phyloP scores from a whole-genome alignment of 352 stramenopile species.

The Globisporangium perplexum region DNA sequence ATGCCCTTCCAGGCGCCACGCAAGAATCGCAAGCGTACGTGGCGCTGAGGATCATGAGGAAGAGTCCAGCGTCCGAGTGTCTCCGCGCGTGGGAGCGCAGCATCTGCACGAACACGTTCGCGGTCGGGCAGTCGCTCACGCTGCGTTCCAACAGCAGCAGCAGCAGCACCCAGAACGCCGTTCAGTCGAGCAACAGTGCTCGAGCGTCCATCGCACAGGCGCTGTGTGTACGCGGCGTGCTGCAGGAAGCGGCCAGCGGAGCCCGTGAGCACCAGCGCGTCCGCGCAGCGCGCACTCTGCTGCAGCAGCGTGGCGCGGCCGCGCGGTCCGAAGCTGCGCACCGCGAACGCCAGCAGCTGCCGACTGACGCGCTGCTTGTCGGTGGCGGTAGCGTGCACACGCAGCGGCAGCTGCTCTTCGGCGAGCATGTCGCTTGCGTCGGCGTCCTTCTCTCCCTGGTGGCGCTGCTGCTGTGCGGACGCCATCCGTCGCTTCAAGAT shows the following conservation, averaged over 20 bases:
- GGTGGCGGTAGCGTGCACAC: slow-evolving; percentile 1
- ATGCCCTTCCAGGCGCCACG: too few species aligned
- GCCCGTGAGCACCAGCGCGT: slow-evolving; percentile 42
- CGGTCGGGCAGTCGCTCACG: slow-evolving; percentile 37
- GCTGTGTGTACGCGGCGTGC: slow-evolving; percentile 33
- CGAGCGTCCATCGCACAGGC: too few species aligned
- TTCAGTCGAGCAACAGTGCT: too few species aligned
- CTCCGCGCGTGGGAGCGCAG: slow-evolving; percentile 41
- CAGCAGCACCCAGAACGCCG: too few species aligned
- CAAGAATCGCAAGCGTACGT: too few species aligned
- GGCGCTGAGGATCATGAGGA: slow-evolving; percentile 28
- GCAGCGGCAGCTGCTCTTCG: slow-evolving; percentile 1
- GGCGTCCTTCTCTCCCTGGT: background rate
- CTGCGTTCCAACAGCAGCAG: slow-evolving; percentile 8
- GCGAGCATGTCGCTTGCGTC: too few species aligned
- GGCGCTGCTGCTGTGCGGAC: too few species aligned
- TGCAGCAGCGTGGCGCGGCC: slow-evolving; percentile 38
- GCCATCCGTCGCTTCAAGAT: background rate
- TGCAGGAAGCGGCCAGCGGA: slow-evolving; percentile 31
- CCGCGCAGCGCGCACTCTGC: slow-evolving; percentile 35
- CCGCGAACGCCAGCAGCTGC: slow-evolving; percentile 23
- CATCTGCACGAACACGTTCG: slow-evolving; percentile 54
- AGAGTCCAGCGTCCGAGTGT: slow-evolving; percentile 38
- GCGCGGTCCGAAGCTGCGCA: slow-evolving; percentile 38
- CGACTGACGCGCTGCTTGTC: slow-evolving; percentile 27